Evolutionary conservation across 2,329 filamentous ascomycete genomes (phyloP), one percentile per base, ranked within the genome.

Genomic region (Aspergillus bombycis): DNA sequence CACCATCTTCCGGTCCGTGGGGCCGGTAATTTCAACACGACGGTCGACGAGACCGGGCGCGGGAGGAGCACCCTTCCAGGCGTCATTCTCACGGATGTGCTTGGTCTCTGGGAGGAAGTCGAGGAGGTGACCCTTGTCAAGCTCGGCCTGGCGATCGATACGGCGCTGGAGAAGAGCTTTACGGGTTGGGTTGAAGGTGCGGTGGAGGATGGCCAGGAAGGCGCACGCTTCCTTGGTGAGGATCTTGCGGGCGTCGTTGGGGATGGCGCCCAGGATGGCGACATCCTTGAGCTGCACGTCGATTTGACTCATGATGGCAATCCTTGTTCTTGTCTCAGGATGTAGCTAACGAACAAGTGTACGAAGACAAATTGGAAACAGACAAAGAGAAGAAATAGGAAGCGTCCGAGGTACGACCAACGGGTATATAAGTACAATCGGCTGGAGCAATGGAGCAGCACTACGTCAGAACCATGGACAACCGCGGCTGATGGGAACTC

Each of bases 1-100:
- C 55, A 98, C 93, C 95, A 99, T 99, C 87, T 98, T 99, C 71
- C 95, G 88, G 81, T 98, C 95, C 8, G 94, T 97, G 1, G 95
- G 95, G 10, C 95, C 95, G 6, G 95, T 99, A 75, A 98, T 99
- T 84, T 99, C 95, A 36, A 97, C 92, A 65, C 95, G 89, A 69
- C 95, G 90, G 83, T 99, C 95, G 52, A 97, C 89, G 61, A 98
- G 86, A 63, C 95, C 95, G 0, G 95, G 94, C 9, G 94, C 95
- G 21, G 95, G 95, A 58, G 91, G 87, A 50, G 95, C 93, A 66
- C 93, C 95, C 82, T 88, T 95, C 95, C 95, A 99, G 72, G 93
- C 89, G 78, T 91, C 88, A 80, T 97, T 92, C 73, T 98, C 94
- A 73, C 95, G 93, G 79, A 99, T 94, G 83, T 95, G 91, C 83